Evolutionary conservation across 2,329 filamentous ascomycete genomes (phyloP), one percentile per base, ranked within the genome.

Genomic region (Sphaceloma murrayae): DNA sequence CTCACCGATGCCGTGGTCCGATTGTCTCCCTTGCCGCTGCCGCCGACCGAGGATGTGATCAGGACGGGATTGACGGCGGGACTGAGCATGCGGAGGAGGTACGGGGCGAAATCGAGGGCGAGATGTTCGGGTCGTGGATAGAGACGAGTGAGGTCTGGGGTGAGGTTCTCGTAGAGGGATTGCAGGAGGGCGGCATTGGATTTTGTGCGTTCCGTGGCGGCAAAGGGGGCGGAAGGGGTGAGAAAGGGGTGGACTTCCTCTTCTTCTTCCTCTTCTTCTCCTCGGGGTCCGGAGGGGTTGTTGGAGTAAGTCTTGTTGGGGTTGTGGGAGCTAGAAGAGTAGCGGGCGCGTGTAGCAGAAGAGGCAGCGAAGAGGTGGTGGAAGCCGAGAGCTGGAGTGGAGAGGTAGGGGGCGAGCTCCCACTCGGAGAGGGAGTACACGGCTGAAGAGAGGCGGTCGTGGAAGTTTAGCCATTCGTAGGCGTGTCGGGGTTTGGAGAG

Each of bases 381-480:
- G 57, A 94, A 95, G 3, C 85, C 91, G 1, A 96, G 74, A 11
- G 91, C 75, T 0, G 89, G 81, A 53, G 91, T 84, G 55, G 80
- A 85, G 38, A 96, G 74, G 60, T 98, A 98, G 0, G 85, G 80
- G 0, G 75, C 77, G 11, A 98, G 68, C 62, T 98, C 91, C 84
- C 91, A 98, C 46, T 94, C 88, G 60, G 95, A 89, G 48, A 76
- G 80, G n/a, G 77, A 68, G 58, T 80, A 93, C 1, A 96, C 73
- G 29, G 80, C 78, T 1, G 80, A 79, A 17, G 85, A 86, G 50
- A 94, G 79, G 0, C 71, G 69, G 56, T 96, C 91, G 62, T 95
- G 85, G 63, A 98, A 96, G 61, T 93, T 73, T 45, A 98, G 75
- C 91, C 91, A 98, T 57, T 95, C 89, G 61, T 94, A 94, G 1